These are phyloP conservation scores for Lactifluus subvellereus DNA, from an alignment of 768 basidiomycete species.

Conservation along the genomic window DNA sequence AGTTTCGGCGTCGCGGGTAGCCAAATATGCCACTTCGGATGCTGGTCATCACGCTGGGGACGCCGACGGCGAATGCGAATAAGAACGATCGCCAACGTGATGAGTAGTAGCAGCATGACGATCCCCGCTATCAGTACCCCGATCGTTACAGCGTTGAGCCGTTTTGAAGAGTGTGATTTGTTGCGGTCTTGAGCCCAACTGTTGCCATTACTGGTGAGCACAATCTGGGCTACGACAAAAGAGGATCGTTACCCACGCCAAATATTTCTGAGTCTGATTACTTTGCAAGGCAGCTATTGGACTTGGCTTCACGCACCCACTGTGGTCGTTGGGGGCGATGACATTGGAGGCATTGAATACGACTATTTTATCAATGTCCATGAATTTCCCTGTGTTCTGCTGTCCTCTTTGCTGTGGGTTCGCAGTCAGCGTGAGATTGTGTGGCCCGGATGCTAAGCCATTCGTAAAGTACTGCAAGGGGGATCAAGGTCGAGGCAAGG, in stretches of 20 bases:
- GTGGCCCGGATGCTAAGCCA: constrained; percentile 35
- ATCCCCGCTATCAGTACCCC: neutral
- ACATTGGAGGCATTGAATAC: constrained; percentile 1
- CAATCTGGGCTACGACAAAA: neutral
- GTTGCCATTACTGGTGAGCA: neutral
- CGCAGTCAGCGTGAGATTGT: constrained; percentile 37
- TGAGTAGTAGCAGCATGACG: neutral
- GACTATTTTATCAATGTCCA: constrained; percentile 16
- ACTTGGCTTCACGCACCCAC: neutral
- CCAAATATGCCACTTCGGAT: neutral
- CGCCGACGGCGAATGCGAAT: constrained; percentile 10
- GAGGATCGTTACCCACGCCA: neutral
- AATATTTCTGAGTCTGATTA: neutral
- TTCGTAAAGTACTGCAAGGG: constrained; percentile 37
- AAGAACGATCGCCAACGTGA: neutral
- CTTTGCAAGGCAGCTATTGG: neutral
- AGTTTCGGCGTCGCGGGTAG: neutral
- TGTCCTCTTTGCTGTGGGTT: constrained; percentile 21
- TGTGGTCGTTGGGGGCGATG: neutral
- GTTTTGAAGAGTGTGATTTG: neutral
- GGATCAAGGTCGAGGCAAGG: neutral
- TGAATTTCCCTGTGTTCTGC: constrained; percentile 5
- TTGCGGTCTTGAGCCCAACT: neutral
- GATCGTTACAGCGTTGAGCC: neutral
- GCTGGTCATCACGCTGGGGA: neutral